Evolutionary conservation across 805 yeast genomes (phyloP).

Genomic region (Saccharomycopsis sp.): DNA sequence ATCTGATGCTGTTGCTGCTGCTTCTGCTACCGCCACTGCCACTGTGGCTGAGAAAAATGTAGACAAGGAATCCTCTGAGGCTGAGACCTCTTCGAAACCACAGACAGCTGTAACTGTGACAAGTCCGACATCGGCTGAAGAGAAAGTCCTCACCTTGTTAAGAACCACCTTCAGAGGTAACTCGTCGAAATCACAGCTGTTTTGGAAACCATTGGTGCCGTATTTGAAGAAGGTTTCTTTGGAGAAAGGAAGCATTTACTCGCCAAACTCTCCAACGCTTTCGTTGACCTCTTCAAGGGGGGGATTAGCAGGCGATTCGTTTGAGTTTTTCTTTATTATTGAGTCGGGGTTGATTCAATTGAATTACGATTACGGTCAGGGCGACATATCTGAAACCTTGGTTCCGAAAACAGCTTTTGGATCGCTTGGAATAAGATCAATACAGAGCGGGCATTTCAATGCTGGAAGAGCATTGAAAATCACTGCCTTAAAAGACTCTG

Average conservation of each 20-base stretch:
- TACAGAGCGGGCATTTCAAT: conserved; percentile 23
- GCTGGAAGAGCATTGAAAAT: conserved; percentile 38
- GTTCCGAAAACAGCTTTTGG: conserved; percentile 76
- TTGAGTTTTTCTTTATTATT: conserved; percentile 41
- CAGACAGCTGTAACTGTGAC: conserved; percentile 20
- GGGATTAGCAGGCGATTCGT: not conserved
- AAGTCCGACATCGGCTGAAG: conserved; percentile 42
- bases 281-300: not conserved
- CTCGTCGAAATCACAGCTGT: conserved; percentile 40
- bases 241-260: conserved; percentile 40
- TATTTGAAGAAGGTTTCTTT: conserved; percentile 44
- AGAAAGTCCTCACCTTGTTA: conserved; percentile 41
- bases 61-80: conserved; percentile 22
- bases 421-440: conserved; percentile 34
- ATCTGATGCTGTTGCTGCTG: not conserved
- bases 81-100: conserved; percentile 22
- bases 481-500: conserved; percentile 28
- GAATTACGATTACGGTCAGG: conserved; percentile 40
- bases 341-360: conserved; percentile 41
- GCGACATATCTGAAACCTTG: conserved; percentile 41
- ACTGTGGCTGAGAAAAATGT: not conserved
- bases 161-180: conserved; percentile 60
- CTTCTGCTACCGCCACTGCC: not conserved
- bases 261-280: conserved; percentile 29
- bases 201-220: conserved; percentile 55